These are phyloP conservation scores for Malus sylvestris DNA, from an alignment of 306 rosid species.

Conservation along the genomic window DNA sequence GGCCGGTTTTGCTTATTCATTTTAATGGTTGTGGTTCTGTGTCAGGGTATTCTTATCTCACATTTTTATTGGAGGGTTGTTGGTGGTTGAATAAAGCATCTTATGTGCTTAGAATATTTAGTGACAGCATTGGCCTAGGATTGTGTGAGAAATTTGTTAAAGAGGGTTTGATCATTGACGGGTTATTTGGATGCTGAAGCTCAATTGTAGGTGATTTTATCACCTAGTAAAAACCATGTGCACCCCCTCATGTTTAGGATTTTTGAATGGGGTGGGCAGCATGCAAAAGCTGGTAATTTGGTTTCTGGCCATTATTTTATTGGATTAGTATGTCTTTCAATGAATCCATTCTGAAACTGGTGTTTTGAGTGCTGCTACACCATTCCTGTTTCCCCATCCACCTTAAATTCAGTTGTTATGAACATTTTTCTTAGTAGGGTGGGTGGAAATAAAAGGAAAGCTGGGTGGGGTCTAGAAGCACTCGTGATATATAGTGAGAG, in stretches of 20 bases:
- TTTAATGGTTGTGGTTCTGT: background rate
- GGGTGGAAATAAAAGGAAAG: background rate
- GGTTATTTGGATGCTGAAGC: background rate
- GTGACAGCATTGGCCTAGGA: background rate
- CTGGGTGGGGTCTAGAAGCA: background rate
- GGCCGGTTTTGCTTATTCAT: background rate
- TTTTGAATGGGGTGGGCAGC: background rate
- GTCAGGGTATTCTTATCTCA: background rate
- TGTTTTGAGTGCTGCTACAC: background rate
- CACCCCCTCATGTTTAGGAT: background rate
- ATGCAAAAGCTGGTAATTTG: background rate
- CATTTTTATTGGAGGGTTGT: background rate
- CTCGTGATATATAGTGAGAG: background rate
- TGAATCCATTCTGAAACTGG: background rate
- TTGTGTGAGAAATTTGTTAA: background rate
- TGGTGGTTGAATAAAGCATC: background rate
- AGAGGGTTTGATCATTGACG: background rate
- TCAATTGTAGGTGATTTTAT: background rate
- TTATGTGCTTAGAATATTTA: background rate
- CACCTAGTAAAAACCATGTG: background rate
- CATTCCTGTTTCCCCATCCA: background rate
- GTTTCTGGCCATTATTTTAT: background rate
- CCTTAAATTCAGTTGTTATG: background rate
- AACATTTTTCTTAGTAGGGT: too few relatives aligned
- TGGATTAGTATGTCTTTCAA: background rate